Conservation (phyloP, 208 protist species). For the Trypanosoma boissoni region DNA sequence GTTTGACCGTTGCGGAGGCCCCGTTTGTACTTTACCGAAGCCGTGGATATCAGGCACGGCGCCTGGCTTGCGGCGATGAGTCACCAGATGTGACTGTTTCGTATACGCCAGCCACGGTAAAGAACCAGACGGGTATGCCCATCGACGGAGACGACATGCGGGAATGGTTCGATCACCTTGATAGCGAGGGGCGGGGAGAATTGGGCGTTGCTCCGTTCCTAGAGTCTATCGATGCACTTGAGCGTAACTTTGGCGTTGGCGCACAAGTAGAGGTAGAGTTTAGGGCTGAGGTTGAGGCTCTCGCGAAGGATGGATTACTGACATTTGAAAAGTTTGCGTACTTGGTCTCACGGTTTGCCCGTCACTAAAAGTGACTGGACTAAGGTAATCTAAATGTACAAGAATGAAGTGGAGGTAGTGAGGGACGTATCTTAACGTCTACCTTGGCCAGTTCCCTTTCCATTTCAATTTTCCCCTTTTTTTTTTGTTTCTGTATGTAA, state of each 20-base stretch:
- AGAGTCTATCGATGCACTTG: conserved; percentile 41
- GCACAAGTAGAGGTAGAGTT: conserved; percentile 36
- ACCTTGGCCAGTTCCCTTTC: too few species aligned
- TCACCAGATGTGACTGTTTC: conserved; percentile 26
- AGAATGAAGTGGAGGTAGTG: neutral
- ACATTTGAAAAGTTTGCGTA: conserved; percentile 81
- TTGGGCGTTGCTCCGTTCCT: conserved; percentile 46
- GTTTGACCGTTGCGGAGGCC: neutral
- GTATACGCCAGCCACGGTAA: conserved; percentile 26
- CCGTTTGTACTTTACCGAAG: conserved; percentile 38
- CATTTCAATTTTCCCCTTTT: too few species aligned
- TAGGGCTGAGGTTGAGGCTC: conserved; percentile 34
- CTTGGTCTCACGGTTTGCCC: conserved; percentile 59
- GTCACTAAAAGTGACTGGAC: conserved; percentile 33
- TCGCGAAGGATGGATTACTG: conserved; percentile 47
- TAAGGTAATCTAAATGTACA: neutral
- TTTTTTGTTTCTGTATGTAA: too few species aligned
- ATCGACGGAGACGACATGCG: conserved; percentile 56
- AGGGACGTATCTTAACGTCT: too few species aligned
- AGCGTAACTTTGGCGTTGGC: conserved; percentile 62
- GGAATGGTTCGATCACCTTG: conserved; percentile 66
- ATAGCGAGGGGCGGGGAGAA: conserved; percentile 26
- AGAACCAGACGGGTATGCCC: conserved; percentile 64
- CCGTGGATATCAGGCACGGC: conserved; percentile 72
- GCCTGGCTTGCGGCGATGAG: conserved; percentile 49